Base-by-base conservation (phyloP, 768 basidiomycete species). In the Trametes elegans region DNA sequence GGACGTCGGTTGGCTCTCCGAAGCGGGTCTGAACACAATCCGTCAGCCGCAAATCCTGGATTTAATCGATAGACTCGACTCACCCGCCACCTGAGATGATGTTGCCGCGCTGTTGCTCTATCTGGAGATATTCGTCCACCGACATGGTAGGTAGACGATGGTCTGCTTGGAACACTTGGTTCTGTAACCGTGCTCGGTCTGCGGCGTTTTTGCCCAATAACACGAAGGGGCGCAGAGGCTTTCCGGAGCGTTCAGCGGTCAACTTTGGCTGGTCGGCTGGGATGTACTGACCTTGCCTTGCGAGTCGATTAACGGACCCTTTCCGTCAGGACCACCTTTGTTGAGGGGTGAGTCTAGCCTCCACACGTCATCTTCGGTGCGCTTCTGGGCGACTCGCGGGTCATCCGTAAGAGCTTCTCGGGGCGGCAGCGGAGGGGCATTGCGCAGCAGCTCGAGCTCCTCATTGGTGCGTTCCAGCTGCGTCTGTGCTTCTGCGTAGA, bases 91-190 rank as follows among this genome's bases (percentile, higher is more conserved):
- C 89, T 8, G 87, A 79, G 51, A 97, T 82, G 62, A 98, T 84
- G 49, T 93, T 94, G 0, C 96, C 96, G 52, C 89, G 75, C 64
- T 84, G 78, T 43, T 76, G 76, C 66, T 99, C 96, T 52, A 92
- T 83, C 66, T 90, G 83, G 28, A 99, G 79, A 66, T 95, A 98
- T 70, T 98, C 90, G 63, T 98, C 96, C 53, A 98, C 82, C 1
- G 90, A 81, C 97, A 99, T 98, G 0, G 93, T 94, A 5, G 97
- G 97, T 28, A 98, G 73, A 38, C 87, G 82, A 64, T 97, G 84
- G 10, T 81, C 82, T 13, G 91, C 82, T 14, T 85, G 81, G 72
- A 98, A 98, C 3, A 98, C 94, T 64, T 90, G 83, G 2, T 80
- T 72, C 66, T 87, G 86, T 6, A 97, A 66, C 23, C 84, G 80